Evolutionary conservation across 768 basidiomycete species (phyloP).

Genomic region (Auricularia heimuer): DNA sequence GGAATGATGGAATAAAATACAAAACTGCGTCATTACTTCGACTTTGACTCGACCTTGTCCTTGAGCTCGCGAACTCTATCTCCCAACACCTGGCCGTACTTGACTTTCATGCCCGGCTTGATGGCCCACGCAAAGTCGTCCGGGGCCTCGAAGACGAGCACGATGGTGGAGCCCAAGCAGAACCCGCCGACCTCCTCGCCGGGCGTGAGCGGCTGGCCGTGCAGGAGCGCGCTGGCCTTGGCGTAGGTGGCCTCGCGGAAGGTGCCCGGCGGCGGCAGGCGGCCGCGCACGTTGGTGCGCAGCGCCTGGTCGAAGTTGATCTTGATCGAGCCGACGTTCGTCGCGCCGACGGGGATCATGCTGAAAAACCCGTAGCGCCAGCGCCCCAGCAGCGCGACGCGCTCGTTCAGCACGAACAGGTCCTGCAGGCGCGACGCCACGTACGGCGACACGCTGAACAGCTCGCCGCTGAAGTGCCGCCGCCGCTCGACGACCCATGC

Average conservation of each 20-base stretch:
- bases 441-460: conserved; percentile 94
- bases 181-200: conserved; percentile 99
- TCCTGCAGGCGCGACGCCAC: conserved; percentile 88
- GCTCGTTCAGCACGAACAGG: conserved; percentile 95
- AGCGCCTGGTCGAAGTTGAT: conserved; percentile 93
- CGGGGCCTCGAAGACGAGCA: conserved; percentile 94
- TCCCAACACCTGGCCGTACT: background rate
- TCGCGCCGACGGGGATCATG: conserved; percentile 90
- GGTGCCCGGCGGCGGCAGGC: conserved; percentile 60
- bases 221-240: conserved; percentile 66
- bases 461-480: conserved; percentile 89
- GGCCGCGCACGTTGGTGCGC: conserved; percentile 77
- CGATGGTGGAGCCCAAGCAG: conserved; percentile 89
- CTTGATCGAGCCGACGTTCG: conserved; percentile 93
- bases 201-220: conserved; percentile 76
- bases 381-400: conserved; percentile 86
- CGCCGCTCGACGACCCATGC: conserved; percentile 97
- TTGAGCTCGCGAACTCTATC: background rate
- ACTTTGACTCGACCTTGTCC: background rate
- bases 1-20: background rate
- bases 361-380: conserved; percentile 96
- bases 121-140: conserved; percentile 68
- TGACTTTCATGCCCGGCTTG: conserved; percentile 67
- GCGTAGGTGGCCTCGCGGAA: conserved; percentile 90
- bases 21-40: background rate